Conservation (phyloP, 2,329 filamentous ascomycete genomes). For the Fusarium haematococcum region DNA sequence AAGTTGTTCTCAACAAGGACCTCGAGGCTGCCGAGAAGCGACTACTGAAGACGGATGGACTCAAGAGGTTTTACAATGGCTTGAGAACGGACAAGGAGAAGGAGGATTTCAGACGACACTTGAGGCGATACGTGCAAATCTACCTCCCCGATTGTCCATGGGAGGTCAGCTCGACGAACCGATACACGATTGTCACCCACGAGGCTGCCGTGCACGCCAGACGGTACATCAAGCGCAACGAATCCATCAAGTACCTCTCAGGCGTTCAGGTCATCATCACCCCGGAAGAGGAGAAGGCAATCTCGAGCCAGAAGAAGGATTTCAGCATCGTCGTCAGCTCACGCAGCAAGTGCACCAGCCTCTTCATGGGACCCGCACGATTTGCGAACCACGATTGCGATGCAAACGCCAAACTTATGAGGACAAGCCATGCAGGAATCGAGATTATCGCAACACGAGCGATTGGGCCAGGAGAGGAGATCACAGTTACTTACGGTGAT, state of each 20-base stretch:
- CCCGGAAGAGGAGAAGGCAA: conserved; percentile 85
- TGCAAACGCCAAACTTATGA: conserved; percentile 89
- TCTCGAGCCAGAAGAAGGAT: conserved; percentile 86
- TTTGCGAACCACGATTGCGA: conserved; percentile 98
- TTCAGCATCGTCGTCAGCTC: conserved; percentile 98
- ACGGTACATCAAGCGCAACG: conserved; percentile 80
- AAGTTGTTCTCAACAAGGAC: conserved; percentile 82
- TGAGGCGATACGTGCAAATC: conserved; percentile 91
- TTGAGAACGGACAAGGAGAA: conserved; percentile 83
- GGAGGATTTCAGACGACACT: conserved; percentile 86
- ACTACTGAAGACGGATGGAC: conserved; percentile 77
- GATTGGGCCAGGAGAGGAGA: conserved; percentile 90
- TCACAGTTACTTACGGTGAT: conserved; percentile 95
- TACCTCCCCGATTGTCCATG: conserved; percentile 95
- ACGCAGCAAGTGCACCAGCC: conserved; percentile 86
- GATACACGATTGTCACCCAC: conserved; percentile 90
- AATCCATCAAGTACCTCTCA: conserved; percentile 89
- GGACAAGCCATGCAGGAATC: conserved; percentile 86
- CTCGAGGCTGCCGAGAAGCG: conserved; percentile 76
- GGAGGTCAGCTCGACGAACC: conserved; percentile 90
- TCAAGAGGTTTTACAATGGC: conserved; percentile 76
- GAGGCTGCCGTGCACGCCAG: conserved; percentile 91
- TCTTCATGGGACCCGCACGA: conserved; percentile 94
- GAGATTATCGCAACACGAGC: conserved; percentile 86
- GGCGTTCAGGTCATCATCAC: conserved; percentile 95